phyloP scores from a whole-genome alignment of 2,329 filamentous ascomycete genomes.

The Emergomyces orientalis region DNA sequence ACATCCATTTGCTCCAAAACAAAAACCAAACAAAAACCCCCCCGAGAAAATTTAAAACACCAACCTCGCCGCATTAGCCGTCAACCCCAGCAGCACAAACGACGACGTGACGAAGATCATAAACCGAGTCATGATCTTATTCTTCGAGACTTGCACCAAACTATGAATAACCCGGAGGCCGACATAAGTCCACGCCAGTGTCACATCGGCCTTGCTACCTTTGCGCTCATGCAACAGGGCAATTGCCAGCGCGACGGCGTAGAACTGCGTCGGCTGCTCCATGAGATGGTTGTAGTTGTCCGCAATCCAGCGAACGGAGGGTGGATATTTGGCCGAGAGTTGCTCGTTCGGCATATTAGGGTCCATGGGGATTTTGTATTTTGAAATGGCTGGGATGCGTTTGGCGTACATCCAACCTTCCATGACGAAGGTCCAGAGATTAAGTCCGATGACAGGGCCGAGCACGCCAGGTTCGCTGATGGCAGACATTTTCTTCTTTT shows the following conservation, averaged over 20 bases:
- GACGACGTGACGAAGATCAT: slow-evolving; percentile 26
- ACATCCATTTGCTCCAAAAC: background rate
- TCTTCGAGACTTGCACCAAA: slow-evolving; percentile 32
- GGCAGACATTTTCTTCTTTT: background rate
- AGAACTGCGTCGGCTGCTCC: slow-evolving; percentile 40
- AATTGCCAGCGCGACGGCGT: slow-evolving; percentile 32
- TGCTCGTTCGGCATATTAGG: slow-evolving; percentile 19
- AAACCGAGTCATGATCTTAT: slow-evolving; percentile 31
- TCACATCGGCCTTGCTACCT: slow-evolving; percentile 20
- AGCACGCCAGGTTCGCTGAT: slow-evolving; percentile 19
- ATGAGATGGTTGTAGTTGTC: slow-evolving; percentile 39
- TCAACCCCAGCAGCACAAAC: slow-evolving; percentile 25
- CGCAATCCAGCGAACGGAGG: slow-evolving; percentile 27
- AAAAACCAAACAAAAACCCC: background rate
- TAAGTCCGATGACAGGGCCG: slow-evolving; percentile 27
- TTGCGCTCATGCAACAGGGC: slow-evolving; percentile 20
- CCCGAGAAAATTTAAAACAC: slow-evolving; percentile 2
- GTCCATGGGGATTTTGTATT: slow-evolving; percentile 22
- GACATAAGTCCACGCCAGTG: slow-evolving; percentile 38
- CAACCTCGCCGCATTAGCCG: slow-evolving; percentile 15
- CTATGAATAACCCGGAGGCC: slow-evolving; percentile 33
- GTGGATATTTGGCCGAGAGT: slow-evolving; percentile 21
- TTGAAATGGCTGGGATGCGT: slow-evolving; percentile 29
- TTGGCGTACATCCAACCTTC: slow-evolving; percentile 36
- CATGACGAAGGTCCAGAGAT: slow-evolving; percentile 35